These are phyloP conservation scores for Gamarada debralockiae DNA, from an alignment of 495 filamentous ascomycete species.

Conservation along the genomic window DNA sequence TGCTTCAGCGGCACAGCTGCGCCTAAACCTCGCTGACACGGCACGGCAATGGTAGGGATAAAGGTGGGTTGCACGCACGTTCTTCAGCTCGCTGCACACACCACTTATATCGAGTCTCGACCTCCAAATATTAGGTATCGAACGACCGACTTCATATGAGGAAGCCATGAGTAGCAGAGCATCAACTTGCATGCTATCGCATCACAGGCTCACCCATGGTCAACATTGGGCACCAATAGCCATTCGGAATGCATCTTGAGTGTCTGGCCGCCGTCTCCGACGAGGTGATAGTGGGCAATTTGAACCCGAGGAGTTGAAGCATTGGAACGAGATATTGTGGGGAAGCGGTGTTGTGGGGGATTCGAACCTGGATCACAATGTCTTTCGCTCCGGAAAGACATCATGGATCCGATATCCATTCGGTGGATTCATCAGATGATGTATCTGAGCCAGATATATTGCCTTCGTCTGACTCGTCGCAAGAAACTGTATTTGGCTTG, in stretches of 20 bases:
- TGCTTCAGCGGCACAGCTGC: constrained; percentile 1
- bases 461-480: constrained; percentile 3
- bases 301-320: background rate
- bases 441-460: no score
- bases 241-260: background rate
- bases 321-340: background rate
- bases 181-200: no score
- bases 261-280: background rate
- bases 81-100: background rate
- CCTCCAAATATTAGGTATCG: background rate
- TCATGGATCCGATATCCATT: background rate
- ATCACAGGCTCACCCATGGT: background rate
- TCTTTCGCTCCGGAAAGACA: background rate
- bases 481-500: constrained; percentile 1
- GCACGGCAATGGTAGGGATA: background rate
- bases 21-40: background rate
- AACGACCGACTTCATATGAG: background rate
- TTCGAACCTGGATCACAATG: no score
- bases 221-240: constrained; percentile 1
- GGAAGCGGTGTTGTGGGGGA: background rate
- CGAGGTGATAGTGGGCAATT: background rate
- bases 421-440: background rate
- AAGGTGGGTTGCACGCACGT: background rate
- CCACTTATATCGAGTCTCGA: background rate
- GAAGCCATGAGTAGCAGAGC: background rate